Evolutionary conservation across 345 rosid genomes (phyloP).

Genomic region (Hirschfeldia incana): DNA sequence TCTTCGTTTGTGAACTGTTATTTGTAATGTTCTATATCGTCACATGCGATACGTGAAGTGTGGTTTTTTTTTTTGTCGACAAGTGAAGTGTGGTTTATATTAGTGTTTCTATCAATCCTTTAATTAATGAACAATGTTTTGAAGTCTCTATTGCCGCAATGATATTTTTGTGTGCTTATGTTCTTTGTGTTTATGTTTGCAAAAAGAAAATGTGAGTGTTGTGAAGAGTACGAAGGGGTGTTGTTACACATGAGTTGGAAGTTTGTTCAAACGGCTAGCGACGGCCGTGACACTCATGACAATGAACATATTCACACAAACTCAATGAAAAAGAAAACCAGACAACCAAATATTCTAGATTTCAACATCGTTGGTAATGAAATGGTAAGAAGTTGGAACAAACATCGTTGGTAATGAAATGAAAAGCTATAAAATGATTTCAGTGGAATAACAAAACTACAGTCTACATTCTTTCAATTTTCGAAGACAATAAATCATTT

Average conservation of each 20-base stretch:
- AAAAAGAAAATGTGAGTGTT: not conserved
- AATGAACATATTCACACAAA: conserved; percentile 29
- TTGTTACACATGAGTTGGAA: conserved; percentile 17
- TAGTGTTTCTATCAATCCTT: not conserved
- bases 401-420: conserved; percentile 19
- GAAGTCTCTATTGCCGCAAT: not conserved
- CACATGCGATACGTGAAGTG: not conserved
- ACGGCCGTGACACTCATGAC: conserved; percentile 18
- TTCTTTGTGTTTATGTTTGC: not conserved
- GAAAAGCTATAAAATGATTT: conserved; percentile 1
- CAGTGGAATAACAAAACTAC: conserved; percentile 14
- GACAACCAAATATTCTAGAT: not conserved
- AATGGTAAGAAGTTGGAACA: conserved; percentile 8
- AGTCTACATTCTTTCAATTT: conserved; percentile 2
- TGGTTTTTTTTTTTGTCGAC: not conserved
- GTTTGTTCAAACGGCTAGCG: conserved; percentile 1
- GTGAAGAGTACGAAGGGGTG: conserved; percentile 27
- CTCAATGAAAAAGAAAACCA: not conserved
- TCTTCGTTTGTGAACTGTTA: not conserved
- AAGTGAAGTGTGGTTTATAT: not conserved
- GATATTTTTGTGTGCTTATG: not conserved
- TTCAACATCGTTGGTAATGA: conserved; percentile 12
- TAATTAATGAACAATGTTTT: not conserved
- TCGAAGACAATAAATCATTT: not conserved
- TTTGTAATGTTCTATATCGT: not conserved